Conservation (phyloP, 1,284 basidiomycete genomes). For the Sporisorium scitamineum region DNA sequence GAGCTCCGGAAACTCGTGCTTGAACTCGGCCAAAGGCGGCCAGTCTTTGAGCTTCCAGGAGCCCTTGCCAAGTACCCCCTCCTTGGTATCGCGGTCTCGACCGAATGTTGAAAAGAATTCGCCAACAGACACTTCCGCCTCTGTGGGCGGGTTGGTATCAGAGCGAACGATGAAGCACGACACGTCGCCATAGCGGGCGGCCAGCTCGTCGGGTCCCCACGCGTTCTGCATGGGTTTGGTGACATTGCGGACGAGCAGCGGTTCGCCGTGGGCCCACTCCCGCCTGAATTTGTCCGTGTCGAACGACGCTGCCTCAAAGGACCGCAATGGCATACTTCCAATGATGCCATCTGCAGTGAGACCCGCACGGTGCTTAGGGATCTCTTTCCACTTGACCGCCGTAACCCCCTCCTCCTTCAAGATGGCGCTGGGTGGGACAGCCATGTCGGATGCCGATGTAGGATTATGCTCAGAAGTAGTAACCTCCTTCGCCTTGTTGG, state of each 20-base stretch:
- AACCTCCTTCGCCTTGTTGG: not conserved
- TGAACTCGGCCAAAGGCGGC: constrained; percentile 88
- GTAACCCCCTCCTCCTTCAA: not conserved
- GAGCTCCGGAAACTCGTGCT: constrained; percentile 83
- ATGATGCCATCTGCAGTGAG: constrained; percentile 28
- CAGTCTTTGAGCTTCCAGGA: constrained; percentile 92
- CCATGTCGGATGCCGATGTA: not conserved
- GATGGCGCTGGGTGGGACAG: not conserved
- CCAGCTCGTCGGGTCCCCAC: constrained; percentile 87
- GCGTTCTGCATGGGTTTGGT: constrained; percentile 17
- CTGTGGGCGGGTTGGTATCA: constrained; percentile 74
- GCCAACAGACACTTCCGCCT: constrained; percentile 75
- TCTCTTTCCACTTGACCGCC: constrained; percentile 24
- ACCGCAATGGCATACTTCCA: constrained; percentile 23
- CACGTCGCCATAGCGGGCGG: constrained; percentile 75
- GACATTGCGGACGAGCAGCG: constrained; percentile 55
- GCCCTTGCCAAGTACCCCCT: constrained; percentile 63
- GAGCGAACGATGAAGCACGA: constrained; percentile 74
- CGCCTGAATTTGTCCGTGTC: constrained; percentile 24
- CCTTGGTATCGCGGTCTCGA: constrained; percentile 73
- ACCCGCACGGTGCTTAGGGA: constrained; percentile 16
- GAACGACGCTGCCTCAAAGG: constrained; percentile 19
- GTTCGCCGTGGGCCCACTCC: constrained; percentile 53
- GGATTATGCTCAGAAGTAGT: not conserved
- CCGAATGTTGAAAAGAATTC: constrained; percentile 87